Evolutionary conservation across 2,329 filamentous ascomycete genomes (phyloP).

Genomic region (Camptophora hylomeconis): DNA sequence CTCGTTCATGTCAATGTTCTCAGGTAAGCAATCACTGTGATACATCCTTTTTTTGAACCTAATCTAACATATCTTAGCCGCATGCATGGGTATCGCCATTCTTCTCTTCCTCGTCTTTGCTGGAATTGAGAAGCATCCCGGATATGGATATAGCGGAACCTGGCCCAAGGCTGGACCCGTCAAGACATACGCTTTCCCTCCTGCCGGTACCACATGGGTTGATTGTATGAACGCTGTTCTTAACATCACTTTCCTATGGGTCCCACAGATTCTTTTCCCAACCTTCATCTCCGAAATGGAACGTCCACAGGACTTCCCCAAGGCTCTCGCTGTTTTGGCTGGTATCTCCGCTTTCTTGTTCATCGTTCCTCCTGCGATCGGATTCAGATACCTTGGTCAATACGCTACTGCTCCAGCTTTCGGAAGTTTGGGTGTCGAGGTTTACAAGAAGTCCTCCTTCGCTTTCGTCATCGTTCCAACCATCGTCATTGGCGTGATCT

Average conservation of each 20-base stretch:
- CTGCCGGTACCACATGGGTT: constrained; percentile 33
- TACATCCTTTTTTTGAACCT: constrained; percentile 2
- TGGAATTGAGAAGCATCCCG: constrained; percentile 32
- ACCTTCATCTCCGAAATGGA: constrained; percentile 41
- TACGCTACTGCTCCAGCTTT: constrained; percentile 39
- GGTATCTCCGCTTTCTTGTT: constrained; percentile 35
- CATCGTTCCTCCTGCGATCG: constrained; percentile 36
- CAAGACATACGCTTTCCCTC: constrained; percentile 35
- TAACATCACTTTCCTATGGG: constrained; percentile 38
- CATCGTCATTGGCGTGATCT: constrained; percentile 36
- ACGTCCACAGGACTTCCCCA: constrained; percentile 37
- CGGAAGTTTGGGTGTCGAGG: constrained; percentile 29
- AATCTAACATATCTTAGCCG: constrained; percentile 18
- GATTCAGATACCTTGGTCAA: constrained; percentile 36
- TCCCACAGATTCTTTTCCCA: constrained; percentile 39
- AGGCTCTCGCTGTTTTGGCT: constrained; percentile 34
- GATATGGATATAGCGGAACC: constrained; percentile 33
- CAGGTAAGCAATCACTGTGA: constrained; percentile 16
- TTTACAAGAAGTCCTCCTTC: constrained; percentile 37
- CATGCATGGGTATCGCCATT: constrained; percentile 36
- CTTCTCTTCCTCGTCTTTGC: constrained; percentile 38
- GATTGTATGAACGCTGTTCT: constrained; percentile 37
- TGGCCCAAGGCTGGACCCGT: constrained; percentile 33
- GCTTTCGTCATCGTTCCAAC: constrained; percentile 40
- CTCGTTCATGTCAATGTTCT: constrained; percentile 39